Evolutionary conservation across 2,329 filamentous ascomycete species (phyloP), one percentile per base, ranked within the genome.

Genomic region (Cryphonectria parasitica): DNA sequence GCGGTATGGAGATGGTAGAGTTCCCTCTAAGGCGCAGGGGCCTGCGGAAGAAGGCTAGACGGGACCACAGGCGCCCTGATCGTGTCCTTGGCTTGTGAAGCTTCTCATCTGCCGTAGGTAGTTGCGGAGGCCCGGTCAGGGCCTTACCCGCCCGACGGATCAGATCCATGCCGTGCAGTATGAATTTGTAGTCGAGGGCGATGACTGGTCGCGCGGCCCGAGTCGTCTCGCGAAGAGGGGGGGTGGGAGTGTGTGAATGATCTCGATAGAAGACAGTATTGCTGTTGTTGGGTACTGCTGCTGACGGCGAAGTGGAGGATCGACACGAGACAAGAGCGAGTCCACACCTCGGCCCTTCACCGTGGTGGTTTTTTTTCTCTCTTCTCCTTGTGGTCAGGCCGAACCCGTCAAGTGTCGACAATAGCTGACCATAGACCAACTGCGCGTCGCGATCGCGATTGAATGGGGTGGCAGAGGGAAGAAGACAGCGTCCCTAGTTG

Each of bases 11-110:
- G 80, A 98, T 90, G 78, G 91, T 92, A 69, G 95, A 98, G 82
- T 97, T 97, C 77, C 94, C 93, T 82, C 91, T 92, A 83, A 99
- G 84, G 76, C 95, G 91, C 85, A 99, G 89, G 66, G 95, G 93
- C 78, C 93, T 89, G 76, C 91, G 88, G 80, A 98, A 93, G 81
- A 98, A 97, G 73, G 92, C 91, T 77, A 97, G 85, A 67, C 86
- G 84, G 58, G 85, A 82, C 45, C 83, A 81, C 64, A 84, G 71
- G 34, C 77, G 80, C 71, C 76, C 80, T n/a, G 71, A 63, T 58
- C 60, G 64, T 43, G 68, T 39, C 34, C 60, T 72, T 39, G 71
- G 39, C 54, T 70, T 72, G 54, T 70, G 71, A 28, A 72, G 41
- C 78, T 88, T 88, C 76, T 87, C 85, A 74, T 88, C 85, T 64